Conservation (phyloP, 2,329 filamentous ascomycete genomes). For the Drechslera avenae region DNA sequence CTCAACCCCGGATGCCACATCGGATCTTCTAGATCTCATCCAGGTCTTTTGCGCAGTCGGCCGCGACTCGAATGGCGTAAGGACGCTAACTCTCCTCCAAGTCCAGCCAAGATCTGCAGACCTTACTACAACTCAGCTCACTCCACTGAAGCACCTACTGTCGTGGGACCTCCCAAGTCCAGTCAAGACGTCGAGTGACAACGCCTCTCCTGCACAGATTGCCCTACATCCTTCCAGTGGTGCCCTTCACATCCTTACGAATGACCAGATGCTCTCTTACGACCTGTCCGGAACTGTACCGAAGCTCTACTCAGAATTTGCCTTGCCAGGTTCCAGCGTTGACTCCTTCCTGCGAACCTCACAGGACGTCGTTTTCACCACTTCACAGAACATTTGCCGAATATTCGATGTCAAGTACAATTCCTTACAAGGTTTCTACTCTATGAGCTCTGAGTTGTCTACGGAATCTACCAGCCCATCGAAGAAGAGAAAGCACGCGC, state of each 20-base stretch:
- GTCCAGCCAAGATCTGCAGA: conserved; percentile 41
- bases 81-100: conserved; percentile 35
- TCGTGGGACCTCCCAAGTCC: conserved; percentile 36
- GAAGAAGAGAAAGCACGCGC: conserved; percentile 43
- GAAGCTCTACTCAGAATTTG: conserved; percentile 59
- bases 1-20: conserved; percentile 28
- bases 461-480: conserved; percentile 39
- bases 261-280: conserved; percentile 63
- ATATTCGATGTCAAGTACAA: conserved; percentile 71
- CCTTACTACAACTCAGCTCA: conserved; percentile 33
- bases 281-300: conserved; percentile 68
- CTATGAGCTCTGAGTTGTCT: conserved; percentile 31
- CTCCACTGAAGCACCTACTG: conserved; percentile 41
- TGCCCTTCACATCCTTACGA: conserved; percentile 64
- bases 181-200: conserved; percentile 10
- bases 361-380: conserved; percentile 67
- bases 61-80: conserved; percentile 22
- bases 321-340: conserved; percentile 58
- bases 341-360: conserved; percentile 71
- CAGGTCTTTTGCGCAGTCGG: conserved; percentile 44
- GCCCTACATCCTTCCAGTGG: conserved; percentile 68
- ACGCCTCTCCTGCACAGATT: conserved; percentile 45
- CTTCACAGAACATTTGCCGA: conserved; percentile 60
- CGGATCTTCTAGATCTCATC: conserved; percentile 43
- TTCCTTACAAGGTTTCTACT: conserved; percentile 53